Evolutionary conservation across 1,139 yeast species (phyloP), one percentile per base, ranked within the genome.

Genomic region (Zygotorulaspora mrakii): DNA sequence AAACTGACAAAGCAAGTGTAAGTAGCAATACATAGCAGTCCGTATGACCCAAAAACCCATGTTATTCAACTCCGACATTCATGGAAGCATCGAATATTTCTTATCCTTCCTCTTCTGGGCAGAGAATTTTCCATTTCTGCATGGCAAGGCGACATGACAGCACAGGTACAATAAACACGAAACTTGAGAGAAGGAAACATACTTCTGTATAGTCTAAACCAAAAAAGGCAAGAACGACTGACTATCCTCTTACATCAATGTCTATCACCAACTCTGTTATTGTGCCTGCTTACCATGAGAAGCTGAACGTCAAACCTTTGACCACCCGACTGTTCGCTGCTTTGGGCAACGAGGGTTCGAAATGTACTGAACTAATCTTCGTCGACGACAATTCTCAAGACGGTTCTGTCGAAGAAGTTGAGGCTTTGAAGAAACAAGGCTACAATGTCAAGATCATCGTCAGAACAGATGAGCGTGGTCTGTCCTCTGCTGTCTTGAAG

Each of bases 381-480:
- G 74, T 70, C 26, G 74, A 70, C 49, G 74, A 70, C 52, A 70
- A 70, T 54, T 68, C 73, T n/a, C 60, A 64, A 31, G 74, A 70
- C 50, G 74, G 74, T 3, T 69, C 74, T 10, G 73, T 67, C 17
- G 74, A 70, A 49, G 74, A 68, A 45, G 74, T 70, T 24, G 72
- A 67, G 40, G 57, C 57, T 16, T 50, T 69, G 35, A 58, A 65
- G 43, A 62, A 63, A 38, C 65, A 67, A 46, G 73, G 73, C 17
- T 69, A 64, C 61, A 68, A 69, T 42, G 74, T 69, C 26, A 57
- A 61, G 41, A 69, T 70, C 41, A 68, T 69, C 39, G 74, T 69
- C 12, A 64, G 74, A 55, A 69, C 73, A 13, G 64, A 60, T 4
- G 74, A 70, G 49, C 64, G 73, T 49, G 74, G 74, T 17, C 53